Evolutionary conservation across 2,329 filamentous ascomycete species (phyloP), one percentile per base, ranked within the genome.

Genomic region (Pseudogymnoascus sp.): DNA sequence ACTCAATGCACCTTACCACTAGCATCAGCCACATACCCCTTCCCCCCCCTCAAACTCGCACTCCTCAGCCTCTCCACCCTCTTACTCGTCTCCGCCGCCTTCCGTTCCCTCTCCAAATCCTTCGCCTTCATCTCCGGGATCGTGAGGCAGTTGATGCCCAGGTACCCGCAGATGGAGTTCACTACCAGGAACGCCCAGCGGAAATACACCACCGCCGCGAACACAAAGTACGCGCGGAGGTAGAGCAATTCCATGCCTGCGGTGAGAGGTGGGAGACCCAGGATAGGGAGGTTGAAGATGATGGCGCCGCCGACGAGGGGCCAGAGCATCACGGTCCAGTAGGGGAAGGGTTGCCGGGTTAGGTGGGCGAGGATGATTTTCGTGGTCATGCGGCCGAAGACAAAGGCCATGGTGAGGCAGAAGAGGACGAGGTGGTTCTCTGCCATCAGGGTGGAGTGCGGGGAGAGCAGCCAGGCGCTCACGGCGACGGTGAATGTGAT

Each of bases 361-460:
- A 99, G 80, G 74, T 99, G 94, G 2, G 94, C 93, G 16, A 99
- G 85, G 71, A 99, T 99, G 75, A 97, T 97, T 79, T 97, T 99
- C 38, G 94, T 99, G 0, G 94, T 97, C 87, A 99, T 91, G 67
- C 94, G 88, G 35, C 94, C 94, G 74, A 99, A 97, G 62, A 97
- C 94, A 69, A 97, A 92, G n/a, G 90, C 89, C 80, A 97, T 89
- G 63, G 90, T 96, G 63, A 96, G 76, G 77, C 92, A 97, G 74
- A 96, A 96, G 54, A 97, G 83, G 9, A 95, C 86, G 1, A 99
- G 83, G 70, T 94, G 89, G 76, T 97, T 97, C 63, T 96, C 86
- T 35, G 77, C 76, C 71, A 95, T 82, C 37, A 99, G 76, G 9
- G 83, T 87, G 62, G 92, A 96, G 77, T 96, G 84, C 0, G 93